Evolutionary conservation across 192 early-diverging fungal genomes (phyloP), one percentile per base, ranked within the genome.

Genomic region (Umbelopsis sp.): DNA sequence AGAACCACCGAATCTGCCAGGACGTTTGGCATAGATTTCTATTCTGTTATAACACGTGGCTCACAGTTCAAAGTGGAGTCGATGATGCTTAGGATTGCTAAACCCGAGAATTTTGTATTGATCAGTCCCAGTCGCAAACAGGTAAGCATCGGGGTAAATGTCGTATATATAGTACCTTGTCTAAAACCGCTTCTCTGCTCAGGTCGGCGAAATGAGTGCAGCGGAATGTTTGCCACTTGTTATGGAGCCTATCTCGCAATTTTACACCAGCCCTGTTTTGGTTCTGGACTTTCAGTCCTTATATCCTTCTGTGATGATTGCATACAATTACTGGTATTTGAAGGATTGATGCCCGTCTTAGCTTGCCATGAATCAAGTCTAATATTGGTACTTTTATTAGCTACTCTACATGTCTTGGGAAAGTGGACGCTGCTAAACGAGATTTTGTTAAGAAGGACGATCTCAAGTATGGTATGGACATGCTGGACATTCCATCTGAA

Each of bases 231-330:
- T 95, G n/a, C 94, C 95, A 9, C 82, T 98, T 45, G 88, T 93
- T 16, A 86, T 96, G 84, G 97, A 98, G 77, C 97, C 97, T 11
- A 70, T 85, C 52, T 91, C 93, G 15, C 73, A 82, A 22, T 93
- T 94, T 69, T 98, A 95, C 80, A 89, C 80, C 16, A 90, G 90
- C 74, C 97, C 97, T 5, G 70, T 97, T 23, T 76, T 95, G 1
- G 94, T 98, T 5, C 80, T 97, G 33, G 97, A 98, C 79, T 98
- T 97, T 58, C 95, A 97, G 74, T 92, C 91, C 52, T 79, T 98
- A 18, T 98, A 98, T 66, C 97, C 97, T 20, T 95, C 93, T 70
- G 83, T 98, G 16, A 95, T 98, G 90, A 97, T 97, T 74, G 97
- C 95, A 0, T 98, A 96, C 80, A 98, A 98, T 74, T 94, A 92